Base-by-base conservation (phyloP, 2,329 filamentous ascomycete species). In the Pseudofabraea citricarpa region DNA sequence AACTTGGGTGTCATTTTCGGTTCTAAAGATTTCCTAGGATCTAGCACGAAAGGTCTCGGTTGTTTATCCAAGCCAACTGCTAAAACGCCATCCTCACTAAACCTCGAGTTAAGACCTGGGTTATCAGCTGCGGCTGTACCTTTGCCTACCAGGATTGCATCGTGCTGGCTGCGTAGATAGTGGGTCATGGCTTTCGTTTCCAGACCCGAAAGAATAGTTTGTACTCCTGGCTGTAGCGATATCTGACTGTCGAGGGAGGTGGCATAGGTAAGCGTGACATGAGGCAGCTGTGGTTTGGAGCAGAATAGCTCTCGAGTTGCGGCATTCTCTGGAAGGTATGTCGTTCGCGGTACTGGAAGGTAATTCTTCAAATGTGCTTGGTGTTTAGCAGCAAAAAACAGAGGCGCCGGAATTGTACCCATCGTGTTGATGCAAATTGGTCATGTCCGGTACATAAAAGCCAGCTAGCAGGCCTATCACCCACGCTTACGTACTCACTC, bases 131-230 rank as follows among this genome's bases (percentile, higher is more conserved):
- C 70, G 6, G 89, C 87, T 1, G 91, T 97, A 3, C 85, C 85
- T 4, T 85, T 87, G 18, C 91, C 91, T 23, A 97, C 73, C 19
- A 94, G 73, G 53, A 96, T 95, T 29, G 87, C 89, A 50, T 87
- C 81, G 66, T 97, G 90, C 13, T 75, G 77, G 10, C 83, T 83
- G 56, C 91, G 87, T 21, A 97, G 77, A 61, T 86, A 88, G 65
- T 97, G 91, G 0, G 91, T 96, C 88, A 97, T 94, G 41, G 87
- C 78, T 65, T 95, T 95, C 27, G 88, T 88, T 50, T 83, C 74
- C 0, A 85, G 78, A 3, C 90, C 90, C 1, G 91, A 97, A 12
- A 97, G 77, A 0, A 77, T 72, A 2, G 91, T 97, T 52, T 85
- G 86, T n/a, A 81, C 73, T 12, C 90, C 90, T 0, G 89, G 88